Evolutionary conservation across 495 filamentous ascomycete species (phyloP).

Genomic region (Aspergillus bertholletiae): DNA sequence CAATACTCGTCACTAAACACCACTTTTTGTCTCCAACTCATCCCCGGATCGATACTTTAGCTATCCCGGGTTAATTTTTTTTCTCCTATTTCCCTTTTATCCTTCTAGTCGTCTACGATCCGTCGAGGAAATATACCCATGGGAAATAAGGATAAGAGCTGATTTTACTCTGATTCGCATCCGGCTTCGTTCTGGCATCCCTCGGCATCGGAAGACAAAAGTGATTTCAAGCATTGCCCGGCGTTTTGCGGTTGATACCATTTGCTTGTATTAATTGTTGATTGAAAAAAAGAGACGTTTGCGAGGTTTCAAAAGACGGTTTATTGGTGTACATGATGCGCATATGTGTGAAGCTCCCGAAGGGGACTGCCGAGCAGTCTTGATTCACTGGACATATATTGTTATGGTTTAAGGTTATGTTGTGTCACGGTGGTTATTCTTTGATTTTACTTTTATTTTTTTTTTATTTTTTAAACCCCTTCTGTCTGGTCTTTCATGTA

Average conservation of each 20-base stretch:
- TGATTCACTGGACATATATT: conserved; percentile 10
- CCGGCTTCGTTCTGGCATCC: conserved; percentile 4
- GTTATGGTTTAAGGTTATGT: neutral
- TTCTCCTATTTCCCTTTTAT: neutral
- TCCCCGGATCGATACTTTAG: neutral
- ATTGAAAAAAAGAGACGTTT: conserved; percentile 8
- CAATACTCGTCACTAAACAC: conserved; percentile 34
- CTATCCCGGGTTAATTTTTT: neutral
- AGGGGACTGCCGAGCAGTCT: conserved; percentile 14
- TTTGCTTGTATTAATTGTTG: conserved; percentile 18
- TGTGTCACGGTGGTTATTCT: neutral
- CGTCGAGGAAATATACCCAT: neutral
- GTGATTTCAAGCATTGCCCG: conserved; percentile 19
- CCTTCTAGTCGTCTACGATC: neutral
- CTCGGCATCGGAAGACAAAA: conserved; percentile 5
- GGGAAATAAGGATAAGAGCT: neutral
- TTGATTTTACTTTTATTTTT: neutral
- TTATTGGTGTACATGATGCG: conserved; percentile 4
- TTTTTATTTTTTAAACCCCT: no score
- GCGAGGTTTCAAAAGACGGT: neutral
- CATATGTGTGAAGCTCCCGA: neutral
- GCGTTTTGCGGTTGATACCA: conserved; percentile 30
- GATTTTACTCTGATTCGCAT: neutral
- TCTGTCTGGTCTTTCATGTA: no score
- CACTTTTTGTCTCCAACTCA: neutral